Percentiles rank a stretch among this genome's conserved stretches.
These are phyloP conservation scores for Lactarius hengduanensis DNA, from an alignment of 768 basidiomycete genomes.

Conservation along the genomic window DNA sequence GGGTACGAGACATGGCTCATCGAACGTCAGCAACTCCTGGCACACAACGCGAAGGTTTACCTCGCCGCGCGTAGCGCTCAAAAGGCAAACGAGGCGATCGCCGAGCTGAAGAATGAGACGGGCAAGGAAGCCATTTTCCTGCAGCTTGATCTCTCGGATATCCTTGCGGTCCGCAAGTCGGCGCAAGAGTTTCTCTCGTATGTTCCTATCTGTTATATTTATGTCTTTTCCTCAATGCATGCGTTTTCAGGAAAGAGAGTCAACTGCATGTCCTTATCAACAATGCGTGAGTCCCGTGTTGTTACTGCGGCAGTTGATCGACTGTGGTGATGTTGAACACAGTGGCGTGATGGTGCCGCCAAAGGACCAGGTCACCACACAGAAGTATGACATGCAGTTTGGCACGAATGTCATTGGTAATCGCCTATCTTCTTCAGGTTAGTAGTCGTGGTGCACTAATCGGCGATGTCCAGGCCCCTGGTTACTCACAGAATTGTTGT, in stretches of 20 bases:
- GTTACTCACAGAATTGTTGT: constrained; percentile 53
- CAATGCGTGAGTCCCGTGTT: constrained; percentile 43
- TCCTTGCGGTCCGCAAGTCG: constrained; percentile 39
- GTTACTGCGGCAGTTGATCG: not conserved
- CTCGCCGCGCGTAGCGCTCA: constrained; percentile 47
- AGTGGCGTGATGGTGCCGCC: constrained; percentile 52
- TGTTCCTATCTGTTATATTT: constrained; percentile 19
- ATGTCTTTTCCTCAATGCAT: not conserved
- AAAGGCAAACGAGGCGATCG: constrained; percentile 51
- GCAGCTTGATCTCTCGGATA: constrained; percentile 44
- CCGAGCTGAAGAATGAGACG: constrained; percentile 46
- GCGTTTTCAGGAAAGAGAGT: constrained; percentile 41
- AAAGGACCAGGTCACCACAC: constrained; percentile 40
- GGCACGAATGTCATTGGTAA: constrained; percentile 55
- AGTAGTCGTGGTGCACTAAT: not conserved
- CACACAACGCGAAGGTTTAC: constrained; percentile 66
- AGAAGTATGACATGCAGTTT: constrained; percentile 56
- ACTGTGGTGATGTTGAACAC: not conserved
- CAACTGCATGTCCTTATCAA: constrained; percentile 51
- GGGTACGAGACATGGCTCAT: not conserved
- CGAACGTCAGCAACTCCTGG: constrained; percentile 46
- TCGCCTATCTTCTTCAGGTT: constrained; percentile 1
- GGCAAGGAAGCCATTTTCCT: constrained; percentile 46
- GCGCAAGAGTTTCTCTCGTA: constrained; percentile 43
- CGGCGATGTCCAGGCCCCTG: constrained; percentile 48